Evolutionary conservation across 345 rosid species (phyloP), one percentile per base, ranked within the genome.

Genomic region (Ceriops tagal): DNA sequence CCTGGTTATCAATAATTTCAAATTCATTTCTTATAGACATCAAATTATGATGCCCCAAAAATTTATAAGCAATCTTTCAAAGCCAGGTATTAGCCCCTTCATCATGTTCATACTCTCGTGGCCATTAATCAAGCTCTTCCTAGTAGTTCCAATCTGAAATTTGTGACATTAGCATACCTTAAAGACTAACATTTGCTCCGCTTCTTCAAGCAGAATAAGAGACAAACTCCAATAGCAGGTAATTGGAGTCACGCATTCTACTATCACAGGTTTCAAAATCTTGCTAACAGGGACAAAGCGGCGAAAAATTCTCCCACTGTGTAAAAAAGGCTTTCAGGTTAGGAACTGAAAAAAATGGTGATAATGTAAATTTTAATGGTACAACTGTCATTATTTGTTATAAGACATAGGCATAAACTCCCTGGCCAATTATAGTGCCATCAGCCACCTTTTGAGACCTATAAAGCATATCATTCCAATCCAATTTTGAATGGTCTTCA

Each of bases 161-260:
- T 51, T 16, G 43, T 19, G 20, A 63, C 47, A 62, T 27, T 47
- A 24, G 43, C 11, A 16, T 81, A 93, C 98, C 95, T 84, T 83
- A 73, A 89, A 89, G 58, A 89, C 90, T 61, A 86, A 80, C 63
- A 76, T 80, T 76, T 87, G 79, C 52, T 93, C 86, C 58, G 78
- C 87, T 77, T 93, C 96, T 6, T 77, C 95, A 3, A 74, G 80
- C 56, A 88, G 66, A 78, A 84, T 61, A 66, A 91, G 81, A 43
- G 92, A 90, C 65, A 92, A 81, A 71, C 86, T 87, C 99, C 93
- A 88, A 75, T 87, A 95, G 78, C 98, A 95, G 68, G 96, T 86
- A 46, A 92, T 62, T 0, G 99, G 92, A 7, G 87, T 89, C 65
- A 88, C 88, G 55, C 91, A 85, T 79, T 93, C 97, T 26, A 84